Base-by-base conservation (phyloP, 2,329 filamentous ascomycete species). In the Aspergillus sp. region DNA sequence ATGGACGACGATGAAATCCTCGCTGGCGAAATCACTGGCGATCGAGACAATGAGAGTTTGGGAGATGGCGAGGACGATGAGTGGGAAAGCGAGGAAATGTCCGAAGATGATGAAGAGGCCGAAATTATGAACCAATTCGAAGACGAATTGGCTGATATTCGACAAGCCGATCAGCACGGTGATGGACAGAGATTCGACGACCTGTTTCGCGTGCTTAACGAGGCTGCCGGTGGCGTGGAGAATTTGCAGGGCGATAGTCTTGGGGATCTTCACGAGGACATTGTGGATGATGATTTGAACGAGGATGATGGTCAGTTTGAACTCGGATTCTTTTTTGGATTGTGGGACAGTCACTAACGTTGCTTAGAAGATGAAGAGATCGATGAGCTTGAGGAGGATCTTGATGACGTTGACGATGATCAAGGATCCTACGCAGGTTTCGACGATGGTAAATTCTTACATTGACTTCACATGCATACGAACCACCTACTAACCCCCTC, bases 331-430 rank as follows among this genome's bases (percentile, higher is more conserved):
- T 16, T n/a, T 36, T 12, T 10, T 24, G 11, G 32, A 29, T 47
- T 14, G 10, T 55, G 14, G 47, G 36, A 32, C 22, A 16, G 39
- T 61, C 57, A 29, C 67, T 74, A 59, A 73, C 57, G 36, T 55
- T 80, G 50, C 18, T 81, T 77, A 81, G 87, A 90, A 57, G 89
- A 90, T 61, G 87, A 74, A 57, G 73, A 79, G 55, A 72, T 78
- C 49, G 79, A 80, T 61, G 78, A 80, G 50, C 71, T 78, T 55
- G 77, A 80, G 50, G 78, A 80, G 42, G 76, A 79, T 47, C 71
- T 76, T 24, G 79, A 80, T 58, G 78, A 79, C 42, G 73, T 75
- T 56, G 77, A 80, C 57, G 78, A 80, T 47, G 76, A 79, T 46
- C 73, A 79, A 59, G 74, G 71, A n/a, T 75, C 74, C 16, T 76